Percentiles rank a stretch among this genome's conserved stretches.
phyloP scores from a whole-genome alignment of 2,329 filamentous ascomycete genomes.

The Coniochaeta hoffmannii region DNA sequence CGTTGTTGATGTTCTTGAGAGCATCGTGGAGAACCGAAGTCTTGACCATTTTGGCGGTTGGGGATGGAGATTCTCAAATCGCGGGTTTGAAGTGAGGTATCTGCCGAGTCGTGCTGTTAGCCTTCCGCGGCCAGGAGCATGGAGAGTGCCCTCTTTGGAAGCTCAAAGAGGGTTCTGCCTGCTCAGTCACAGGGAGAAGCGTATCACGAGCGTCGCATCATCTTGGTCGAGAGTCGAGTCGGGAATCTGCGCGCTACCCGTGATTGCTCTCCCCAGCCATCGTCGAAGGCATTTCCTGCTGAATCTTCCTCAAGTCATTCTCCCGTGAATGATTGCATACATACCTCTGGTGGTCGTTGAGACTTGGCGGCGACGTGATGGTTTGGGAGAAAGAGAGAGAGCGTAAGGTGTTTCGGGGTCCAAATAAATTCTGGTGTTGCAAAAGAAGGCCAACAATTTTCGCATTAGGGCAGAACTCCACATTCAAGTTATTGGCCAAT shows the following conservation, averaged over 20 bases:
- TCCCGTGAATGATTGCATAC: constrained; percentile 11
- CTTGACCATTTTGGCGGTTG: constrained; percentile 89
- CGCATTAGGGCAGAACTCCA: constrained; percentile 5
- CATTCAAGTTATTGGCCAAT: not conserved
- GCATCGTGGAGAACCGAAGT: constrained; percentile 99
- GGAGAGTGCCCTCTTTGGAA: constrained; percentile 59
- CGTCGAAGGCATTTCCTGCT: constrained; percentile 20
- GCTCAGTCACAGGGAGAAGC: constrained; percentile 58
- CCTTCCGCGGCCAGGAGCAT: constrained; percentile 55
- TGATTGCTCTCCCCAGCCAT: constrained; percentile 60
- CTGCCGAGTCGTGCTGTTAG: constrained; percentile 50
- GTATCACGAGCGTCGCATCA: constrained; percentile 39
- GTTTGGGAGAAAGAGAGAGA: constrained; percentile 16
- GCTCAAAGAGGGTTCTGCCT: constrained; percentile 58
- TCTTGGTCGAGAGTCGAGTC: constrained; percentile 10
- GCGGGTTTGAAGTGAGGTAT: constrained; percentile 55
- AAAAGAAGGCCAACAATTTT: constrained; percentile 4
- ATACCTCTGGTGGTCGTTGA: constrained; percentile 20
- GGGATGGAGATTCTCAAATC: constrained; percentile 72
- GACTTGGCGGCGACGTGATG: constrained; percentile 8
- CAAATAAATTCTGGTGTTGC: too few species aligned
- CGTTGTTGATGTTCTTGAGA: constrained; percentile 99
- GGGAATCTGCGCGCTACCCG: constrained; percentile 20
- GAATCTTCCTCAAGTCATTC: constrained; percentile 18
- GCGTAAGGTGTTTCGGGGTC: constrained; percentile 20